Evolutionary conservation across 176 grass and related monocot genomes (phyloP), one percentile per base, ranked within the genome.

Genomic region (Eremochloa ophiuroides): DNA sequence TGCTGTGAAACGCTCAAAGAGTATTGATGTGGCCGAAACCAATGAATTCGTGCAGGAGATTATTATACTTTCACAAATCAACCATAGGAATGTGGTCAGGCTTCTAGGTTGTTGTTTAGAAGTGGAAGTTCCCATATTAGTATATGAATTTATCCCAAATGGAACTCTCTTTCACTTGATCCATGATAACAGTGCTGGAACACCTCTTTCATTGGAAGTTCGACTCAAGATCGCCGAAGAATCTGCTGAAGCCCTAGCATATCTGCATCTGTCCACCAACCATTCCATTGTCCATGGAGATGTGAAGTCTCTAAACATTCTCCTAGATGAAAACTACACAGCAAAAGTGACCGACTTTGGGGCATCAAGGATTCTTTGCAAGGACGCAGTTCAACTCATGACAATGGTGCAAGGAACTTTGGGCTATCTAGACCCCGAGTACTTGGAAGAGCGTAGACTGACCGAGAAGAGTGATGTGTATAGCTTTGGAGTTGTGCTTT

Each of bases 381-480:
- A 64, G 40, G 80, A 82, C 1, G 30, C 5, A 23, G 29, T 35
- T 46, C 56, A 82, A 6, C 13, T 64, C 12, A 82, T 82, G 69
- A 82, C 80, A 27, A 55, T 74, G 5, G 71, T 74, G 18, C 71
- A 74, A 2, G 48, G 72, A 23, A 75, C 72, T 25, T 0, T 64
- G 1, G 69, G 80, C 5, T 83, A 83, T 10, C 22, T 83, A 31
- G 80, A 83, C 59, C 80, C 80, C 0, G 80, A 83, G 58, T 83
- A 74, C 80, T 31, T 83, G 58, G 69, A 74, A 11, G 80, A 83
- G 29, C 28, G 58, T 0, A 55, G 15, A 23, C 11, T 75, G 7
- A 75, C 72, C 0, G 30, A 75, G 47, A 75, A 75, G 20, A 17
- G 69, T 0, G 80, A 83, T 5, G 80, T 83, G 7, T 83, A 83